Evolutionary conservation across 345 rosid genomes (phyloP).

Genomic region (Eucalyptus viminalis): DNA sequence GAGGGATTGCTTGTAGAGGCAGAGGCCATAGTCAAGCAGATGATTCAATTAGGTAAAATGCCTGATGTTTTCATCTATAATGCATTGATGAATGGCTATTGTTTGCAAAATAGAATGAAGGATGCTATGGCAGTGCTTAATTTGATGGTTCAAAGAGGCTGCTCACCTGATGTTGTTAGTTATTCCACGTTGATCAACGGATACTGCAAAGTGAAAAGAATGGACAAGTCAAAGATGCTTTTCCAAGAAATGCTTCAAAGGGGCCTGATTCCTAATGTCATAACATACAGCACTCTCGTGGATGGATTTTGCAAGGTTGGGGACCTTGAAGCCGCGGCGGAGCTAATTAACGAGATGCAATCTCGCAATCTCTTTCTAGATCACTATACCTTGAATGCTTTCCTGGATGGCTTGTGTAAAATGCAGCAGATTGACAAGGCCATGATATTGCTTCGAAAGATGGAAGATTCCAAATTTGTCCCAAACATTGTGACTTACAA

Average conservation of each 20-base stretch:
- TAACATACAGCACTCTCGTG: fast-evolving
- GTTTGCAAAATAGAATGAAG: neutral
- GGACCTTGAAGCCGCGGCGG: neutral
- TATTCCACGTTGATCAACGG: fast-evolving
- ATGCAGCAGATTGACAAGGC: neutral
- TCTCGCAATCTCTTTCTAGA: neutral
- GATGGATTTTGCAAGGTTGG: neutral
- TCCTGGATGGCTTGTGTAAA: neutral
- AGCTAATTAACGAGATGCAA: neutral
- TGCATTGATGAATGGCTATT: neutral
- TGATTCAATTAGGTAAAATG: neutral
- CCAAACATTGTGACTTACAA: neutral
- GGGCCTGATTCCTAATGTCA: neutral
- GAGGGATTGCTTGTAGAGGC: neutral
- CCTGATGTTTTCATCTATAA: neutral
- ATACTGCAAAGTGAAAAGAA: neutral
- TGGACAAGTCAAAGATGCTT: fast-evolving
- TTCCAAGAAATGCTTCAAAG: neutral
- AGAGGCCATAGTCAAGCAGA: neutral
- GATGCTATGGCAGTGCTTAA: neutral
- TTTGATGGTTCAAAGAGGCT: neutral
- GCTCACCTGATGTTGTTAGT: fast-evolving
- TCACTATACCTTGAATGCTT: neutral
- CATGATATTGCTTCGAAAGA: neutral
- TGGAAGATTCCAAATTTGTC: neutral